A percentile compares a stretch with the other conserved stretches of the same genome.
These are phyloP conservation scores for Thuja plicata DNA, from an alignment of 83 land plant genomes.

Conservation along the genomic window DNA sequence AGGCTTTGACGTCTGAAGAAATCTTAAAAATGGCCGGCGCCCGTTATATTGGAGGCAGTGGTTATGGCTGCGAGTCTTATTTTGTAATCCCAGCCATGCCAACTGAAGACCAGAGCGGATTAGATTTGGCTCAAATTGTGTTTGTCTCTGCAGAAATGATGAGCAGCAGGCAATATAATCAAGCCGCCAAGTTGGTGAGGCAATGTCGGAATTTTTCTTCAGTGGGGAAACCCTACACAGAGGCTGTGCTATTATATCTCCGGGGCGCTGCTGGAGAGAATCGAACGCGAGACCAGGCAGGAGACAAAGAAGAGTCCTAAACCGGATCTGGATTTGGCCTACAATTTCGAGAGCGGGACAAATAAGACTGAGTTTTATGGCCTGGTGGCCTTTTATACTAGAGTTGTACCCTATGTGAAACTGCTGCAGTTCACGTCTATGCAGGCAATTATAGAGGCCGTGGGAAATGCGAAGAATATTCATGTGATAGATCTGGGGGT, in stretches of 20 bases:
- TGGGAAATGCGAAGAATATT: no score
- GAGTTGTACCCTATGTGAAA: no score
- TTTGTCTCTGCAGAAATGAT: background rate
- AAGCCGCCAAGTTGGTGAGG: background rate
- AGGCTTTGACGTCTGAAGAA: background rate
- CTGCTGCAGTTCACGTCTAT: no score
- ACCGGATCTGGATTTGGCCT: background rate
- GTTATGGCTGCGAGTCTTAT: background rate
- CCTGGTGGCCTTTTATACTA: background rate
- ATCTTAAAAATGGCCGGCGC: background rate
- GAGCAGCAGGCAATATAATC: background rate
- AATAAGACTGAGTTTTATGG: background rate
- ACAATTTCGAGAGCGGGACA: background rate
- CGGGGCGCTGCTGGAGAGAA: no score
- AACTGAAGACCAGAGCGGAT: background rate
- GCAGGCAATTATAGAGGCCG: no score
- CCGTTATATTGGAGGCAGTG: background rate
- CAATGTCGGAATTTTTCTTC: background rate
- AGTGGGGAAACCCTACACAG: no score
- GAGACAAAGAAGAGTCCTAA: background rate
- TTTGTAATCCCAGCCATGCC: background rate
- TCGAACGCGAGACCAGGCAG: no score
- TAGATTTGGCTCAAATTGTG: background rate
- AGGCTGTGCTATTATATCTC: no score
- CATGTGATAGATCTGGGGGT: no score